A percentile compares a stretch with the other conserved stretches of the same genome.
Conservation (phyloP, 139 green algal species). For the Chlorella sp. region DNA sequence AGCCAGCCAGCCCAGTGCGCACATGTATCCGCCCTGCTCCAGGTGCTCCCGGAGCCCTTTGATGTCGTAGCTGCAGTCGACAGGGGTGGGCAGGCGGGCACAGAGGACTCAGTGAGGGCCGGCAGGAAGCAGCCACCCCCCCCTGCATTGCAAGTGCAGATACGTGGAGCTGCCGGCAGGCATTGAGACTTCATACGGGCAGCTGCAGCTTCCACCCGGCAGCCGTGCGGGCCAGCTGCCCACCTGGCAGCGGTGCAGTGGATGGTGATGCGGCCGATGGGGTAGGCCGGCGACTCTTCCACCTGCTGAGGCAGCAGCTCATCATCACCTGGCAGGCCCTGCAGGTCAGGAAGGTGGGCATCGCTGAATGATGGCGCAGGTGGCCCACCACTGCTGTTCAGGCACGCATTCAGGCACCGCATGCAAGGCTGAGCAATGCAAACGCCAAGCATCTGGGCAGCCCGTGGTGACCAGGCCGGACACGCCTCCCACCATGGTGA, state of each 20-base stretch:
- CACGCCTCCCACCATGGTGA: too few relatives aligned
- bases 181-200: too few relatives aligned
- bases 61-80: constrained; percentile 22
- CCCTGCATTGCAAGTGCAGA: too few relatives aligned
- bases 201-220: too few relatives aligned
- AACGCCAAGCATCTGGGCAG: too few relatives aligned
- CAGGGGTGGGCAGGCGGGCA: not conserved
- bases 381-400: too few relatives aligned
- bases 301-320: not conserved
- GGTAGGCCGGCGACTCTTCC: not conserved
- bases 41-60: constrained; percentile 30
- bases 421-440: too few relatives aligned
- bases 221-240: not conserved
- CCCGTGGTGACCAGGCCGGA: too few relatives aligned
- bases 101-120: not conserved
- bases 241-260: constrained; percentile 32
- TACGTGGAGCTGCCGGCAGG: too few relatives aligned
- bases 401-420: not conserved
- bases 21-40: constrained; percentile 19
- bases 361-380: not conserved
- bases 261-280: constrained; percentile 30
- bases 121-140: not conserved
- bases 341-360: not conserved
- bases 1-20: not conserved
- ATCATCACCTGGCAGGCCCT: not conserved